These are phyloP conservation scores for Euryodendron excelsum DNA, from an alignment of 148 eudicot genomes.

Conservation along the genomic window DNA sequence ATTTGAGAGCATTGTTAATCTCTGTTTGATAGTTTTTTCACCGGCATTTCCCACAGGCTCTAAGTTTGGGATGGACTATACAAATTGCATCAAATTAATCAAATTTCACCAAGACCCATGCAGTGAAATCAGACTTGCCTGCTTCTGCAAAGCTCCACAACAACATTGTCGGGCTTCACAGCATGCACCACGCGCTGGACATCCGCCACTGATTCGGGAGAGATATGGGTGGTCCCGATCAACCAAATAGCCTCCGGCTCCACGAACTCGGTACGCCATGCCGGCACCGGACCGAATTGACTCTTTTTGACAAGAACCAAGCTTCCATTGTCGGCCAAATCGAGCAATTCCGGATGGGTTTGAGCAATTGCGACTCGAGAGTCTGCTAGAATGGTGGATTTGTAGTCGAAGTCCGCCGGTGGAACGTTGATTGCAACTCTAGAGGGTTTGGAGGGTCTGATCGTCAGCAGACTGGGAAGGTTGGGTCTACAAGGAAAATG, in stretches of 20 bases:
- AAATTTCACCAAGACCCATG: background rate
- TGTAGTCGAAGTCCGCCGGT: constrained; percentile 67
- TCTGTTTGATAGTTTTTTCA: too few relatives aligned
- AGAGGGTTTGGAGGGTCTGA: constrained; percentile 11
- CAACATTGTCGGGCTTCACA: constrained; percentile 78
- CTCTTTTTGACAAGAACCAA: constrained; percentile 53
- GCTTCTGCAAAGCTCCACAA: too few relatives aligned
- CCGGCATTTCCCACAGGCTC: too few relatives aligned
- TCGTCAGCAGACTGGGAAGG: background rate
- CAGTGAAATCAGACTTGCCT: constrained; percentile 54
- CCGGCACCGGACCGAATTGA: constrained; percentile 81
- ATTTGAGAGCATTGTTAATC: too few relatives aligned
- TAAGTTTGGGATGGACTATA: too few relatives aligned
- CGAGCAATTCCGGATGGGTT: constrained; percentile 62
- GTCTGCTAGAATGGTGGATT: constrained; percentile 27
- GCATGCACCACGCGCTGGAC: constrained; percentile 73
- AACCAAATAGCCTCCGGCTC: constrained; percentile 94
- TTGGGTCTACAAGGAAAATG: constrained; percentile 5
- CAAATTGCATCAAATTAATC: background rate
- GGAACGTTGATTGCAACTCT: constrained; percentile 54
- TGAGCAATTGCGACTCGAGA: constrained; percentile 50
- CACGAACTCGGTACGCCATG: constrained; percentile 76
- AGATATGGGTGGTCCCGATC: constrained; percentile 71
- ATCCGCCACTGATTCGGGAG: constrained; percentile 44
- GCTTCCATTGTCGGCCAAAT: constrained; percentile 62